Percentiles rank a stretch among this genome's conserved stretches.
Evolutionary conservation across 371 early-diverging fungal species (phyloP).

Genomic region (Paraphysoderma sedebokerense): DNA sequence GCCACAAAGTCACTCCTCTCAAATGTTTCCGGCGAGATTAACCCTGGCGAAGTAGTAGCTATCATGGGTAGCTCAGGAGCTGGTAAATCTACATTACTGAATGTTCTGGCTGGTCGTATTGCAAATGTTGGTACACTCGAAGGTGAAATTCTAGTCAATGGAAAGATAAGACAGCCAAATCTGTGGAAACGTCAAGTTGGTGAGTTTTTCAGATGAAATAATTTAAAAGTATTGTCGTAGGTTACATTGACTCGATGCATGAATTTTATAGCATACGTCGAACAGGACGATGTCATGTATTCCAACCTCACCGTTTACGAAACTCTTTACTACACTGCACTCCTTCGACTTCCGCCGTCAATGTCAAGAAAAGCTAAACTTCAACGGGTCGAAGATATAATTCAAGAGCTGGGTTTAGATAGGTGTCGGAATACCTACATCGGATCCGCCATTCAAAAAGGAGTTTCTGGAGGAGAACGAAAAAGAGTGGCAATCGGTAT

Average conservation of each 20-base stretch:
- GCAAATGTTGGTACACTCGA: no score
- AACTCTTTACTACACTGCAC: slow-evolving; percentile 55
- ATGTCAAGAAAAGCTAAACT: slow-evolving; percentile 35
- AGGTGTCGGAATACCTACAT: slow-evolving; percentile 55
- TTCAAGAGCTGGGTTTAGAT: slow-evolving; percentile 57
- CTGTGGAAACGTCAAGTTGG: no score
- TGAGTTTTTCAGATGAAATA: no score
- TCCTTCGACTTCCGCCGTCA: slow-evolving; percentile 49
- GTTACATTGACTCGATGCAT: no score
- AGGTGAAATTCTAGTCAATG: no score
- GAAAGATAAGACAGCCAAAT: no score
- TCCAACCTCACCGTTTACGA: slow-evolving; percentile 67
- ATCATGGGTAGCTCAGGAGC: slow-evolving; percentile 70
- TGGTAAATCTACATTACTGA: slow-evolving; percentile 46
- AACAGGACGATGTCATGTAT: slow-evolving; percentile 73
- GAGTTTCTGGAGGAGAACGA: slow-evolving; percentile 74
- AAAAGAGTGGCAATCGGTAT: slow-evolving; percentile 73
- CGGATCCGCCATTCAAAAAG: slow-evolving; percentile 52
- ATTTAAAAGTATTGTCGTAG: no score
- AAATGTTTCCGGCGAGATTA: slow-evolving; percentile 21
- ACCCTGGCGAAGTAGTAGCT: slow-evolving; percentile 36
- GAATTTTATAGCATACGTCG: no score
- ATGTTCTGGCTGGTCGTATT: slow-evolving; percentile 30
- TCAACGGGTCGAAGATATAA: slow-evolving; percentile 49
- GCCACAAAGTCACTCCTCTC: no score